A percentile compares a stretch with the other conserved stretches of the same genome.
Conservation (phyloP, 1,139 yeast species). For the Protomyces gravidus region DNA sequence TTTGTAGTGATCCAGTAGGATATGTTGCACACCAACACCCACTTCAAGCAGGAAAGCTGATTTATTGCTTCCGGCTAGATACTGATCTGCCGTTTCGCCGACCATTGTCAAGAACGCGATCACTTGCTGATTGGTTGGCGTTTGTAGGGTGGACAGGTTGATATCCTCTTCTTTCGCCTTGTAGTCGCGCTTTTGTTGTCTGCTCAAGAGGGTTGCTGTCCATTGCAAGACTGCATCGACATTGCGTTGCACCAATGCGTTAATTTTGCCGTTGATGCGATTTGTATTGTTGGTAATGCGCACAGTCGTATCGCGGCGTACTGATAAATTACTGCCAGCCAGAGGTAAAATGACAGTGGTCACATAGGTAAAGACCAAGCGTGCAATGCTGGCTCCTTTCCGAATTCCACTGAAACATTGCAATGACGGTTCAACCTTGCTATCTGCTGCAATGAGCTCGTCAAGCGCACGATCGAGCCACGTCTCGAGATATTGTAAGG, state of each 20-base stretch:
- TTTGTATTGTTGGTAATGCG: conserved; percentile 64
- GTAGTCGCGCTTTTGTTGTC: conserved; percentile 62
- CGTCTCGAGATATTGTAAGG: conserved; percentile 71
- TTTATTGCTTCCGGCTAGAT: conserved; percentile 55
- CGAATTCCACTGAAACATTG: conserved; percentile 52
- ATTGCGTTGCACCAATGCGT: conserved; percentile 59
- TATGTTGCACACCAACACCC: conserved; percentile 58
- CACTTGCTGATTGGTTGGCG: conserved; percentile 57
- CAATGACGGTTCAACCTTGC: conserved; percentile 44
- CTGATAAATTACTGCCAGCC: conserved; percentile 52
- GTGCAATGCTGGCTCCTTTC: conserved; percentile 59
- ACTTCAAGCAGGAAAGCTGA: conserved; percentile 53
- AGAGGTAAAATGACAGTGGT: conserved; percentile 70
- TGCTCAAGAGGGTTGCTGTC: conserved; percentile 47
- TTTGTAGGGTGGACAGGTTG: conserved; percentile 24
- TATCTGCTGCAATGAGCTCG: conserved; percentile 44
- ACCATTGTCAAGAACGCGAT: conserved; percentile 49
- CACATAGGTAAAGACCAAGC: conserved; percentile 64
- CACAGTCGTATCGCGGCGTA: conserved; percentile 55
- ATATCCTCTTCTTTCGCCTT: conserved; percentile 46
- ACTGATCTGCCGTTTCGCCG: conserved; percentile 39
- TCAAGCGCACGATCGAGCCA: conserved; percentile 66
- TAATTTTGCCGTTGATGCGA: conserved; percentile 65
- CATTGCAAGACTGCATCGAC: conserved; percentile 44
- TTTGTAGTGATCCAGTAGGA: conserved; percentile 67